A percentile compares a stretch with the other conserved stretches of the same genome.
Evolutionary conservation across 164 flowering plant genomes (phyloP).

Genomic region (Cinnamomum micranthum): DNA sequence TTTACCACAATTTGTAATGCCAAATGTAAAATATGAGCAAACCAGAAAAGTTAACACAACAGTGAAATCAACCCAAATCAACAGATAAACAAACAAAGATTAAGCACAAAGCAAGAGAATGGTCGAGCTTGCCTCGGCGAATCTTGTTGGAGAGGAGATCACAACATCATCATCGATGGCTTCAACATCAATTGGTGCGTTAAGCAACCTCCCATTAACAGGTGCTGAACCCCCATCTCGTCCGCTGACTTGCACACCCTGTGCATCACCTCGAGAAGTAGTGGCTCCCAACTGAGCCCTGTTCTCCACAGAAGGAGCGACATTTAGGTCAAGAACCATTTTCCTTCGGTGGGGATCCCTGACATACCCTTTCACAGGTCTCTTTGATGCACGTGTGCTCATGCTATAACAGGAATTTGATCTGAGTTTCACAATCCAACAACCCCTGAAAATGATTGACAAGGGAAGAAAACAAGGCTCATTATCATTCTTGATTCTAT

Average conservation of each 20-base stretch:
- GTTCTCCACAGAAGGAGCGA: constrained; percentile 36
- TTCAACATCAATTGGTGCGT: constrained; percentile 57
- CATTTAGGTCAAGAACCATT: constrained; percentile 37
- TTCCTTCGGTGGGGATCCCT: constrained; percentile 35
- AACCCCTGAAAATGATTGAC: neutral
- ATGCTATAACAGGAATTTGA: constrained; percentile 5
- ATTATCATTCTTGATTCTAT: neutral
- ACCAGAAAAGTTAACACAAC: neutral
- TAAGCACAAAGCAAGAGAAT: neutral
- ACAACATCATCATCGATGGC: constrained; percentile 73
- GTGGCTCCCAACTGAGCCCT: constrained; percentile 36
- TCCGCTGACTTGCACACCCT: constrained; percentile 16
- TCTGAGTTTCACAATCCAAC: neutral
- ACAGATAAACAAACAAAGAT: neutral
- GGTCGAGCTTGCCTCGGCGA: constrained; percentile 45
- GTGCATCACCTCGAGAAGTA: constrained; percentile 4
- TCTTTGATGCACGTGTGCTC: constrained; percentile 14
- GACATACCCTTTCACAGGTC: constrained; percentile 18
- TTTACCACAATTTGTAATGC: too few species aligned
- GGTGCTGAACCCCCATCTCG: constrained; percentile 19
- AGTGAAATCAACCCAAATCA: neutral
- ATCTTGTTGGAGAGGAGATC: constrained; percentile 61
- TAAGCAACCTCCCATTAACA: constrained; percentile 3
- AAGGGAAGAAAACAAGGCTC: neutral
- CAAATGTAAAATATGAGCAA: neutral